Evolutionary conservation across 148 eudicot species (phyloP).

Genomic region (Vaccinium corymbosum): DNA sequence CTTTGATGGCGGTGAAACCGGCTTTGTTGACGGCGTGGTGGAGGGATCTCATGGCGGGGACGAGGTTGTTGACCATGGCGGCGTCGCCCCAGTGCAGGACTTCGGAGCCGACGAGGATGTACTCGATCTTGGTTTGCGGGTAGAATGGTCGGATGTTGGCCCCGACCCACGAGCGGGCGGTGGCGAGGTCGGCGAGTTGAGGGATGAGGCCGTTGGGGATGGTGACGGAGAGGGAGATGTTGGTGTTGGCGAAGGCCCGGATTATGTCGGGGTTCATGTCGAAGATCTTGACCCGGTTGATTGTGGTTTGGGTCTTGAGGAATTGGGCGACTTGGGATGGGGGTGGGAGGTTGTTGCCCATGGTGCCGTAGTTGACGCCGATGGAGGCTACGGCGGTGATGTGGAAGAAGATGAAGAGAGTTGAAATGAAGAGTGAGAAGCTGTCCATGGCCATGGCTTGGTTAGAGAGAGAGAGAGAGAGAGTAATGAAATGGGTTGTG

Average conservation of each 20-base stretch:
- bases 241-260: constrained; percentile 60
- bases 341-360: constrained; percentile 46
- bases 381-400: constrained; percentile 27
- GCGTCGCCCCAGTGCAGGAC: constrained; percentile 81
- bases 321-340: constrained; percentile 65
- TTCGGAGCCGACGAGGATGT: constrained; percentile 59
- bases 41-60: constrained; percentile 62
- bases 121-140: constrained; percentile 47
- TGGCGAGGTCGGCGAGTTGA: constrained; percentile 25
- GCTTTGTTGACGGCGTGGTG: constrained; percentile 35
- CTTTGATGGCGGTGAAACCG: constrained; percentile 41
- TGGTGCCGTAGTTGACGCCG: constrained; percentile 57
- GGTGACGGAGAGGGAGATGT: constrained; percentile 56
- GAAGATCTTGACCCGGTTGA: constrained; percentile 63
- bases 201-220: constrained; percentile 74
- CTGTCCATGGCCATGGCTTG: neutral
- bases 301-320: constrained; percentile 45
- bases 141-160: constrained; percentile 49
- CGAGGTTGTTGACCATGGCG: constrained; percentile 43
- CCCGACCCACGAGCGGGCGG: constrained; percentile 54
- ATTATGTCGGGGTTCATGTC: constrained; percentile 65
- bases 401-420: constrained; percentile 8
- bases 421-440: constrained; percentile 1
- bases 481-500: neutral
- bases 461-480: neutral